Evolutionary conservation across 139 green algal species (phyloP).

Genomic region (Asterochloris sp.): DNA sequence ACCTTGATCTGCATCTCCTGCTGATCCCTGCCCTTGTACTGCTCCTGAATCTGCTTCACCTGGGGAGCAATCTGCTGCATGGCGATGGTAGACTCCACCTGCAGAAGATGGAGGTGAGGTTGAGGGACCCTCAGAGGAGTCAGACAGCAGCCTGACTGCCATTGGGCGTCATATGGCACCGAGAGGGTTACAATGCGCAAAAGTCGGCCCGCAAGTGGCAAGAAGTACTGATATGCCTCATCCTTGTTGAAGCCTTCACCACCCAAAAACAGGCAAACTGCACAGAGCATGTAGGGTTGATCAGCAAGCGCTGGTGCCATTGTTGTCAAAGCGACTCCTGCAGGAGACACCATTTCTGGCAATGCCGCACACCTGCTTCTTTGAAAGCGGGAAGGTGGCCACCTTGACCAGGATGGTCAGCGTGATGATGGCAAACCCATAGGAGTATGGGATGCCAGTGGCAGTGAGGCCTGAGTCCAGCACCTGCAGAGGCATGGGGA

Average conservation of each 20-base stretch:
- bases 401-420: conserved; percentile 91
- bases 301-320: too few relatives aligned
- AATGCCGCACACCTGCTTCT: conserved; percentile 74
- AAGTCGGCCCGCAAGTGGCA: neutral
- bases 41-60: conserved; percentile 94
- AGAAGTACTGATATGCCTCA: too few relatives aligned
- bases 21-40: conserved; percentile 45
- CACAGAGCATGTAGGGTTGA: too few relatives aligned
- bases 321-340: too few relatives aligned
- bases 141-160: neutral
- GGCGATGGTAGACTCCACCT: conserved; percentile 89
- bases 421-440: conserved; percentile 95
- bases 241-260: too few relatives aligned
- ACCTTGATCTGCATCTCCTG: conserved; percentile 77
- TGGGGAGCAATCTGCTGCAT: conserved; percentile 89
- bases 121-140: neutral
- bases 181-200: neutral
- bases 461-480: conserved; percentile 73
- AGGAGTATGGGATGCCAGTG: conserved; percentile 86
- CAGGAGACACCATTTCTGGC: neutral
- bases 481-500: conserved; percentile 28
- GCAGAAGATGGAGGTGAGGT: neutral
- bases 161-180: too few relatives aligned
- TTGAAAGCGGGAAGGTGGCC: conserved; percentile 88
- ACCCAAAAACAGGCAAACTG: too few relatives aligned